Conservation (phyloP, 2,329 filamentous ascomycete genomes). For the Cyclaneusma minus region DNA sequence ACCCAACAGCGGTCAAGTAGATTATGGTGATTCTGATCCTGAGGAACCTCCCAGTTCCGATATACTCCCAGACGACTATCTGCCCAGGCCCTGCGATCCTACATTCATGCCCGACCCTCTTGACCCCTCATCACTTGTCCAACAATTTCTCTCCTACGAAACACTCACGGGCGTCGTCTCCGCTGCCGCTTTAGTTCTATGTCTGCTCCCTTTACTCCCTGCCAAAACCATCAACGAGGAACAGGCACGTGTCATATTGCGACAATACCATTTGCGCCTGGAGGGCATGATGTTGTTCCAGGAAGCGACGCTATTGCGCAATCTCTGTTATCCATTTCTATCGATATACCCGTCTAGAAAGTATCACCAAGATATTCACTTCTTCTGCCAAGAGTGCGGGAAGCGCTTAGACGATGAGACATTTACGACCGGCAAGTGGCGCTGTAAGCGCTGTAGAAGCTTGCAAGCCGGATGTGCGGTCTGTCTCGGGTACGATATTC, state of each 20-base stretch:
- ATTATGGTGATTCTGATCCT: too few relatives aligned
- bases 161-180: conserved; percentile 38
- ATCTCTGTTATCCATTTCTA: conserved; percentile 37
- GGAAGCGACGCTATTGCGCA: conserved; percentile 44
- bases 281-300: conserved; percentile 43
- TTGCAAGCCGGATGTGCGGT: conserved; percentile 42
- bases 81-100: conserved; percentile 41
- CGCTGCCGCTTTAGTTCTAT: conserved; percentile 43
- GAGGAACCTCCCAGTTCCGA: conserved; percentile 9
- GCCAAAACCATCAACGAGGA: conserved; percentile 35
- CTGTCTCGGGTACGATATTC: conserved; percentile 30
- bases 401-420: conserved; percentile 32
- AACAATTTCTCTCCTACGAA: conserved; percentile 39
- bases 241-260: conserved; percentile 38
- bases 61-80: conserved; percentile 40
- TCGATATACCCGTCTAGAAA: conserved; percentile 37
- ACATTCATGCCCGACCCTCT: conserved; percentile 38
- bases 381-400: conserved; percentile 38
- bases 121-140: conserved; percentile 37
- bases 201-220: conserved; percentile 41
- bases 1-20: too few relatives aligned
- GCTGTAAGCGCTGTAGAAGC: conserved; percentile 37
- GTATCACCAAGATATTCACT: conserved; percentile 33
- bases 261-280: conserved; percentile 43
- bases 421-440: conserved; percentile 25